phyloP scores from a whole-genome alignment of 257 asterid species.

The Dorcoceras hygrometricum region DNA sequence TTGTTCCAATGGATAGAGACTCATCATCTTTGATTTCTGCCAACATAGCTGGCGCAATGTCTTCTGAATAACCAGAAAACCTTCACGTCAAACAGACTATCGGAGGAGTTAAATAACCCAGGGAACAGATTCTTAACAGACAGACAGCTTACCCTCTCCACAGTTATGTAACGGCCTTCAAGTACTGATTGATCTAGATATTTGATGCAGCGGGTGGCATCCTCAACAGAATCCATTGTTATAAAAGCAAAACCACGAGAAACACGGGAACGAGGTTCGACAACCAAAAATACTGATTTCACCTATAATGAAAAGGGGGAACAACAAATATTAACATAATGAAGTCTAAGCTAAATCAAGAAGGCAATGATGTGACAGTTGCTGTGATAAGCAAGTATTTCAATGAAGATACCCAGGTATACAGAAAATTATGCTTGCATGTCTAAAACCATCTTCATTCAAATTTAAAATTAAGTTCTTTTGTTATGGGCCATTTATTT shows the following conservation, averaged over 20 bases:
- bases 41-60: conserved; percentile 88
- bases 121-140: conserved; percentile 32
- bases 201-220: conserved; percentile 84
- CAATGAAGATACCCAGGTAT: neutral
- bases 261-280: conserved; percentile 86
- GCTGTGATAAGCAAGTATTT: neutral
- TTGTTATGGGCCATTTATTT: too few species aligned
- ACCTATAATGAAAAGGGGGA: conserved; percentile 41
- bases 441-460: neutral
- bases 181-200: conserved; percentile 92
- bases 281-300: conserved; percentile 79
- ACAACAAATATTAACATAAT: conserved; percentile 17
- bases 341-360: conserved; percentile 4
- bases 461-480: too few species aligned
- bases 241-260: conserved; percentile 97
- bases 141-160: conserved; percentile 74
- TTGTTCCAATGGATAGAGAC: conserved; percentile 91
- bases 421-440: neutral
- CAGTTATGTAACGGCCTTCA: conserved; percentile 92
- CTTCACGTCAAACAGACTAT: conserved; percentile 78
- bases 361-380: conserved; percentile 3
- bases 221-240: conserved; percentile 79
- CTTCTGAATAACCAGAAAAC: conserved; percentile 98
- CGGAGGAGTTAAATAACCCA: conserved; percentile 40
- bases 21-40: conserved; percentile 98